A percentile compares a stretch with the other conserved stretches of the same genome.
phyloP scores from a whole-genome alignment of 495 filamentous ascomycete species.

The Viridothelium virens region DNA sequence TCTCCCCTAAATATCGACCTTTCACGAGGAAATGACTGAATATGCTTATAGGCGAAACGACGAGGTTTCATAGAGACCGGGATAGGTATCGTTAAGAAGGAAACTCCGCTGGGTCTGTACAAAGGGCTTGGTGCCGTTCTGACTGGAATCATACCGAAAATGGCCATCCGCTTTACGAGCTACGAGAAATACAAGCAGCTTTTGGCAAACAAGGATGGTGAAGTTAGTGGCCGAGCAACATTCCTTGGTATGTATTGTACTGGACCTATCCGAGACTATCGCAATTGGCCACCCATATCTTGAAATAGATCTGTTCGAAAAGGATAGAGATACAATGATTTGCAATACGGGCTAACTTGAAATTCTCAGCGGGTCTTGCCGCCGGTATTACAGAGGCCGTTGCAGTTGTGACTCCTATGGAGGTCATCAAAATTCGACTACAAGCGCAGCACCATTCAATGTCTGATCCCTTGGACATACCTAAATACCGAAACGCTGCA shows the following conservation, averaged over 20 bases:
- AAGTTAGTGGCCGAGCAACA: slow-evolving; percentile 63
- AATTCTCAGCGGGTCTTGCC: slow-evolving; percentile 62
- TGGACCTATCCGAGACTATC: not conserved
- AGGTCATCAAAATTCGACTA: slow-evolving; percentile 95
- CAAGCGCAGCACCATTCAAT: slow-evolving; percentile 96
- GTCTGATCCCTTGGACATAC: slow-evolving; percentile 82
- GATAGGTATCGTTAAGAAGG: slow-evolving; percentile 73
- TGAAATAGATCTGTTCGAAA: not conserved
- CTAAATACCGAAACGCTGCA: slow-evolving; percentile 95
- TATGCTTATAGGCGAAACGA: slow-evolving; percentile 49
- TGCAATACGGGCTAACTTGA: not conserved
- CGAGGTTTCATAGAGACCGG: slow-evolving; percentile 87
- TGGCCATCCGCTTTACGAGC: slow-evolving; percentile 98
- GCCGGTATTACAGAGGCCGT: slow-evolving; percentile 96
- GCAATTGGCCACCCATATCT: not conserved
- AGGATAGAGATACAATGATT: not conserved
- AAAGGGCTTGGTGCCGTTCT: slow-evolving; percentile 94
- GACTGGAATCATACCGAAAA: slow-evolving; percentile 97
- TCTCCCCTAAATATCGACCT: slow-evolving; percentile 14
- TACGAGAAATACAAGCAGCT: slow-evolving; percentile 91
- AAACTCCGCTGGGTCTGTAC: slow-evolving; percentile 89
- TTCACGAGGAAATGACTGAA: slow-evolving; percentile 11
- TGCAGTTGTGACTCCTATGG: slow-evolving; percentile 94
- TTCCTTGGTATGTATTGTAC: slow-evolving; percentile 58
- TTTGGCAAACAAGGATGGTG: slow-evolving; percentile 59